Evolutionary conservation across 345 rosid species (phyloP).

Genomic region (Anastatica hierochuntica): DNA sequence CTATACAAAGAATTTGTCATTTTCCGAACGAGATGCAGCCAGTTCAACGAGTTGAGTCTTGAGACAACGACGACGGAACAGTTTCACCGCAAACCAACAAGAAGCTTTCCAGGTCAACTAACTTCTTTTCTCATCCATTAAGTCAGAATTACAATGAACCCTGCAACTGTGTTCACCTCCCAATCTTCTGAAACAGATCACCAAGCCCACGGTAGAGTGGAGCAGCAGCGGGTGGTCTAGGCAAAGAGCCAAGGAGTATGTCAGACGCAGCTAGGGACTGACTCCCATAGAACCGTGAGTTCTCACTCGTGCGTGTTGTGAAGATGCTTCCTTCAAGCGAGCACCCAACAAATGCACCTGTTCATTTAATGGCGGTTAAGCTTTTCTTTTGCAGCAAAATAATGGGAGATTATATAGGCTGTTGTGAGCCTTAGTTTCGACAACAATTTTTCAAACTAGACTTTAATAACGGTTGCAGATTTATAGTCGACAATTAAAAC

Average conservation of each 20-base stretch:
- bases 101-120: slow-evolving; percentile 7
- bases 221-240: slow-evolving; percentile 81
- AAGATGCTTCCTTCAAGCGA: slow-evolving; percentile 84
- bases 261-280: slow-evolving; percentile 64
- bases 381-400: no score
- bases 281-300: slow-evolving; percentile 77
- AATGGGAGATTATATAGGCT: no score
- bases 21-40: slow-evolving; percentile 10
- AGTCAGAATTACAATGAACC: slow-evolving; percentile 2
- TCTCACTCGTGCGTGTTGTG: slow-evolving; percentile 59
- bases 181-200: slow-evolving; percentile 54
- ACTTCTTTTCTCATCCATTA: background rate
- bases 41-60: slow-evolving; percentile 7
- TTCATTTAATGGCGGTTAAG: no score
- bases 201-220: slow-evolving; percentile 65
- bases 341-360: slow-evolving; percentile 94
- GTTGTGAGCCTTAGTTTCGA: background rate
- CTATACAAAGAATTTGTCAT: slow-evolving; percentile 10
- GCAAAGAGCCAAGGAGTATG: slow-evolving; percentile 73
- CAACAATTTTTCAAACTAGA: background rate
- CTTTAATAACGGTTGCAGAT: background rate
- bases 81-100: slow-evolving; percentile 22
- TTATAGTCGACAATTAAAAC: background rate
- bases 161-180: slow-evolving; percentile 23
- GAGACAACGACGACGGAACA: slow-evolving; percentile 1